These are phyloP conservation scores for Linanthus parryae DNA, from an alignment of 148 eudicot species.

Conservation along the genomic window DNA sequence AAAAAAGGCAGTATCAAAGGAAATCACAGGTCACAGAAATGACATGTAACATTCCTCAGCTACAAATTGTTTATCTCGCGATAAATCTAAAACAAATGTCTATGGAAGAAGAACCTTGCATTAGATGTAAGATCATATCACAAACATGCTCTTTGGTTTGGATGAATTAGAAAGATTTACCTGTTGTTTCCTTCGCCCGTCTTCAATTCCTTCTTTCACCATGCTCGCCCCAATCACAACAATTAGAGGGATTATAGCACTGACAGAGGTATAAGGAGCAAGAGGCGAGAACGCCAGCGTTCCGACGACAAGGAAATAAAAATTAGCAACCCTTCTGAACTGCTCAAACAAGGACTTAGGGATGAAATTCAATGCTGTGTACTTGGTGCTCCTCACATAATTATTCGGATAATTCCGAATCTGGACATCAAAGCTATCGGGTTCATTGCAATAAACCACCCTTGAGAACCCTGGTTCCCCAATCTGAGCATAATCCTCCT, in stretches of 20 bases:
- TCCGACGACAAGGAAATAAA: constrained; percentile 67
- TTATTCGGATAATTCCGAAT: constrained; percentile 42
- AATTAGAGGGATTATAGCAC: constrained; percentile 62
- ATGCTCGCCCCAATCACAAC: constrained; percentile 80
- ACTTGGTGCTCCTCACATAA: constrained; percentile 70
- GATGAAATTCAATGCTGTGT: constrained; percentile 63
- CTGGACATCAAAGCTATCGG: constrained; percentile 24
- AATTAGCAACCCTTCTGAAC: constrained; percentile 92
- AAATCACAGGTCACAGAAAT: no score
- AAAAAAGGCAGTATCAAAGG: no score
- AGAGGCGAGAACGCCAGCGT: constrained; percentile 65
- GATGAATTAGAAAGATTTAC: constrained; percentile 29
- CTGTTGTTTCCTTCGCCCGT: constrained; percentile 68
- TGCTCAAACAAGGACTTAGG: constrained; percentile 95
- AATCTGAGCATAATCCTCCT: constrained; percentile 56
- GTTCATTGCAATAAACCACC: constrained; percentile 68
- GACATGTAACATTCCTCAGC: no score
- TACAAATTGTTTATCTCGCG: no score
- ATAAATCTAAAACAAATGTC: no score
- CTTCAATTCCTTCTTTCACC: constrained; percentile 83
- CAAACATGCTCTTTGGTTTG: no score
- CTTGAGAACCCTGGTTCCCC: constrained; percentile 91
- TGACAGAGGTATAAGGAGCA: constrained; percentile 65
- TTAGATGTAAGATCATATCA: no score
- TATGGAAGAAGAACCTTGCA: no score